phyloP scores from a whole-genome alignment of 345 rosid genomes.

The Lenwebbia sp. region DNA sequence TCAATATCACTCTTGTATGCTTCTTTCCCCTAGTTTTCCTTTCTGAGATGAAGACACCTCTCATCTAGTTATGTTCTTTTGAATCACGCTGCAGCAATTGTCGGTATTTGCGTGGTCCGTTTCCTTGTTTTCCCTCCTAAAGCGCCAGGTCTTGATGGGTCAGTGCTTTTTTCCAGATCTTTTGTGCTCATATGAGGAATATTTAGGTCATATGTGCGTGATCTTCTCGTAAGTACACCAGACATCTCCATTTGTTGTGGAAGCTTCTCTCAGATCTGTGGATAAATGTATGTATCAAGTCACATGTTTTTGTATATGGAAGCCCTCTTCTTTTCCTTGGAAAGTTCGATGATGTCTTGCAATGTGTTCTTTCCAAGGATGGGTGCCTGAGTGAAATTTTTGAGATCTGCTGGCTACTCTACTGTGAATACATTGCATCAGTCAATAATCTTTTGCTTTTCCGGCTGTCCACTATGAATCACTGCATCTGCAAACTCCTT shows the following conservation, averaged over 20 bases:
- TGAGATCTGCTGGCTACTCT: not conserved
- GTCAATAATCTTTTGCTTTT: not conserved
- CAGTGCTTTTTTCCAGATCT: not conserved
- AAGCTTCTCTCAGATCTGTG: not conserved
- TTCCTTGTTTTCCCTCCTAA: not conserved
- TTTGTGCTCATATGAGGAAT: not conserved
- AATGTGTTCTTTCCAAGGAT: not conserved
- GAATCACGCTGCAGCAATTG: not conserved
- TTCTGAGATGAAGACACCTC: not conserved
- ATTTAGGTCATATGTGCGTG: not conserved
- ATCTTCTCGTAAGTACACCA: not conserved
- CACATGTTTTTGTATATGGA: not conserved
- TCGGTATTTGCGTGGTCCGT: not conserved
- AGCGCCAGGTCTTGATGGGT: not conserved
- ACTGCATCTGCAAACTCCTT: not conserved
- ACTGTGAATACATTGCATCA: not conserved
- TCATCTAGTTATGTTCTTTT: not conserved
- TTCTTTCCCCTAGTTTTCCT: not conserved
- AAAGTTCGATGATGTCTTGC: not conserved
- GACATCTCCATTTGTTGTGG: not conserved
- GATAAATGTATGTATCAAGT: not conserved
- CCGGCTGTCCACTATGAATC: not conserved
- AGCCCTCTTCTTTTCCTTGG: not conserved
- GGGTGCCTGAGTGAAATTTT: not conserved
- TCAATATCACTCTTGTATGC: conserved; percentile 37